Percentiles rank a stretch among this genome's conserved stretches.
phyloP scores from a whole-genome alignment of 331 rosid genomes.

The Ulmus americana region DNA sequence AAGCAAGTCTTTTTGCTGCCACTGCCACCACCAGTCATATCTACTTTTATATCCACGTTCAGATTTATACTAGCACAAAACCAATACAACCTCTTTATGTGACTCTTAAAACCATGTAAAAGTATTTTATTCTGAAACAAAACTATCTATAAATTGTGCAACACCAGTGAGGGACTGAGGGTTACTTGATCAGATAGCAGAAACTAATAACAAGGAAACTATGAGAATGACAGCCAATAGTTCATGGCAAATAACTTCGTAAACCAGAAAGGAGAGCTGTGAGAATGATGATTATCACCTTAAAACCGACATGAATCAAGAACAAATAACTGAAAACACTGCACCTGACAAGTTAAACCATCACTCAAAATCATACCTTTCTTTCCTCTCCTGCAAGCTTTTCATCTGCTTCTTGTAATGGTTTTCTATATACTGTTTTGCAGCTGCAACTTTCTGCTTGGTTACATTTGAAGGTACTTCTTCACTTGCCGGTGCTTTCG shows the following conservation, averaged over 20 bases:
- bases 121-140: too few relatives aligned
- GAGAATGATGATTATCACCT: neutral
- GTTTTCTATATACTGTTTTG: conserved; percentile 89
- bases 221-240: neutral
- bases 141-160: too few relatives aligned
- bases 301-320: neutral
- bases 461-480: conserved; percentile 81
- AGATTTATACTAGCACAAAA: too few relatives aligned
- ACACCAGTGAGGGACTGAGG: too few relatives aligned
- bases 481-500: conserved; percentile 54
- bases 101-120: too few relatives aligned
- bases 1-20: too few relatives aligned
- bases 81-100: too few relatives aligned
- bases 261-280: neutral
- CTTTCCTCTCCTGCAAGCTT: conserved; percentile 85
- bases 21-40: too few relatives aligned
- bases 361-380: conserved; percentile 44
- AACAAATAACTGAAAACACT: neutral
- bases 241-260: neutral
- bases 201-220: neutral
- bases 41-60: too few relatives aligned
- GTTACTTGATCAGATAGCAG: neutral
- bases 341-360: neutral
- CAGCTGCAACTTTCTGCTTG: conserved; percentile 92
- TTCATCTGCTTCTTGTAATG: conserved; percentile 98